Conservation (phyloP, 306 rosid species). For the Cucurbita maxima region DNA sequence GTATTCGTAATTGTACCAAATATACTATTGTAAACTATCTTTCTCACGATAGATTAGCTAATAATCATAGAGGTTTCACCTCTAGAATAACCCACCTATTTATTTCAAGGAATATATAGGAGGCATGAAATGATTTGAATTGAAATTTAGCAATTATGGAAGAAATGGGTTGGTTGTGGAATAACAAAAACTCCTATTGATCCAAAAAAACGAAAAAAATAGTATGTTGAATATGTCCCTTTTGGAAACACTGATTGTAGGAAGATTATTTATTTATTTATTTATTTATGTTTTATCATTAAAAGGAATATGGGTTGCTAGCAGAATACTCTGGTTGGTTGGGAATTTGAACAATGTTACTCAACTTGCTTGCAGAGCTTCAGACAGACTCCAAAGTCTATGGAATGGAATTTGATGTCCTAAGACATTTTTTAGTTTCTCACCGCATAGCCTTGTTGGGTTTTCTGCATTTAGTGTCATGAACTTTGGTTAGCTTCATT, state of each 20-base stretch:
- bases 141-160: too few relatives aligned
- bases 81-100: too few relatives aligned
- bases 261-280: not conserved
- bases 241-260: not conserved
- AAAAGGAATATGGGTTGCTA: not conserved
- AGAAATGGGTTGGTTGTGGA: too few relatives aligned
- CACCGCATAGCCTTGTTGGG: not conserved
- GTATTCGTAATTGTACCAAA: too few relatives aligned
- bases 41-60: too few relatives aligned
- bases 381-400: not conserved
- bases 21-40: too few relatives aligned
- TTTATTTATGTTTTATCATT: not conserved
- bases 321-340: not conserved
- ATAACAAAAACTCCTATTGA: too few relatives aligned
- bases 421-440: not conserved
- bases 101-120: too few relatives aligned
- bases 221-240: too few relatives aligned
- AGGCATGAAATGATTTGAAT: too few relatives aligned
- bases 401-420: not conserved
- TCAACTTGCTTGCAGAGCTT: not conserved
- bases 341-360: not conserved
- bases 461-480: not conserved
- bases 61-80: not conserved
- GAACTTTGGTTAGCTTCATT: not conserved
- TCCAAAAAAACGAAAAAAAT: too few relatives aligned